Evolutionary conservation across 345 rosid species (phyloP).

Genomic region (Acer saccharum): DNA sequence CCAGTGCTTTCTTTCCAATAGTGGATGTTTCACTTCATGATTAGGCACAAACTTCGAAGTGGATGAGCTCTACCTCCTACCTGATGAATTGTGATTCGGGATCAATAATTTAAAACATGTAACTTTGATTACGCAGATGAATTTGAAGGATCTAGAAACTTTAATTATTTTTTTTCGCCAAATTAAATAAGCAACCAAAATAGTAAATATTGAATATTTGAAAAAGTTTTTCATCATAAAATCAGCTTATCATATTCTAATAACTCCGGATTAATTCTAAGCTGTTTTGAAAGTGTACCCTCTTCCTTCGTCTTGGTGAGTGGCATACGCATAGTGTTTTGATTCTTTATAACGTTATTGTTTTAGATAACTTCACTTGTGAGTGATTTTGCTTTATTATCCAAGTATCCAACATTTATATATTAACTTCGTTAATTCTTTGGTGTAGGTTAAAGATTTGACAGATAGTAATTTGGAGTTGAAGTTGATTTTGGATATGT

Average conservation of each 20-base stretch:
- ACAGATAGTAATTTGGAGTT: conserved; percentile 69
- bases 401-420: not conserved
- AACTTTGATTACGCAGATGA: not conserved
- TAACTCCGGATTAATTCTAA: not conserved
- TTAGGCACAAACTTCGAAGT: not conserved
- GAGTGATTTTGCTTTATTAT: not conserved
- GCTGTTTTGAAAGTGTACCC: not conserved
- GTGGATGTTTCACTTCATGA: not conserved
- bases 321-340: not conserved
- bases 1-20: not conserved
- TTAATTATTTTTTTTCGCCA: not conserved
- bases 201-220: not conserved
- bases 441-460: conserved; percentile 71
- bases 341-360: not conserved
- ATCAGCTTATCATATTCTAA: not conserved
- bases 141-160: not conserved
- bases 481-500: conserved; percentile 86
- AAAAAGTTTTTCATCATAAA: not conserved
- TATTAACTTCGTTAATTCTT: conserved; percentile 18
- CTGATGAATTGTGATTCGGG: not conserved
- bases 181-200: not conserved
- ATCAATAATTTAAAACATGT: not conserved
- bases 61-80: not conserved
- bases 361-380: not conserved
- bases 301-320: not conserved